Base-by-base conservation (phyloP, 768 basidiomycete species). In the Kwoniella botswanensis region DNA sequence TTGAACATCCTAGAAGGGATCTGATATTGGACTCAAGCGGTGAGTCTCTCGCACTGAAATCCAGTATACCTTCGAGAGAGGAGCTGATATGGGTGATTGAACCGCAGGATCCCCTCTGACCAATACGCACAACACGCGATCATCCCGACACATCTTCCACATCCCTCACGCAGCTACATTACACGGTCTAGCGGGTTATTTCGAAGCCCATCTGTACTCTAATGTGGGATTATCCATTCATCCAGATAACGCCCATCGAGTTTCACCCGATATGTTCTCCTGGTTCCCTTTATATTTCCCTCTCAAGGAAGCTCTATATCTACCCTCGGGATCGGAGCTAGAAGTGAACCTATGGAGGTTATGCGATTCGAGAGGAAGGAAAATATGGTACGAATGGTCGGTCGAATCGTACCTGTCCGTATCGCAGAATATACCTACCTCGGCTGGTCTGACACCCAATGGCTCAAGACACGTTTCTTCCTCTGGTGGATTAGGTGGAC, bases 281-380 rank as follows among this genome's bases (percentile, higher is more conserved):
- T 99, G 97, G 97, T 99, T 99, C 85, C 97, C 97, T 0, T 84
- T 98, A 21, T 97, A 93, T 85, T 96, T 99, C 84, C 97, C 97
- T 2, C 89, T 98, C 81, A 91, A 90, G 84, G 93, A 97, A 76
- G 93, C 97, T 0, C 84, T 99, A 4, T 98, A 97, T 81, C 87
- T 98, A 0, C 97, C 97, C 15, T 90, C 90, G 76, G 91, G 93
- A 79, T 91, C 93, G 18, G 97, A 99, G 79, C 86, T 99, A 13
- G 91, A 93, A 70, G 93, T 98, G 4, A 92, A 92, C 24, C 88
- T 99, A 29, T 99, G 97, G 95, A 90, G 97, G 26, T 84, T 97
- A 72, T 96, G 94, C 2, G 92, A 92, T 83, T 88, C 90, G 67
- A 89, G 89, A 18, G 91, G 92, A 75, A 79, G 79, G 13, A 82